Evolutionary conservation across 352 stramenopile species (phyloP), one percentile per base, ranked within the genome.

Genomic region (Phytophthora podocarpi): DNA sequence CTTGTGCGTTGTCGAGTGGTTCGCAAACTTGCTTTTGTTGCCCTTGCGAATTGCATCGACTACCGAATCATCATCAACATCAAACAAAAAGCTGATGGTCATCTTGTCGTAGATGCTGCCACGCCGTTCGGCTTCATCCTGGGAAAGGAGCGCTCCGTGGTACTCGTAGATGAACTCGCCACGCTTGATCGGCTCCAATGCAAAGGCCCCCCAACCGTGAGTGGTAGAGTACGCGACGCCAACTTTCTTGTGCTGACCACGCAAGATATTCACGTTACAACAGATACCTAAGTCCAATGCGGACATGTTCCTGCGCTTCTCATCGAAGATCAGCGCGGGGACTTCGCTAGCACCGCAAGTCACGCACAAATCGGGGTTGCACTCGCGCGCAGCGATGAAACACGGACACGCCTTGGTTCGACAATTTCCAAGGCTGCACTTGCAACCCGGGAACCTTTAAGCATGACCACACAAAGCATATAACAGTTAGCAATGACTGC

Each of bases 21-120:
- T 96, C 0, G 82, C 78, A 54, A 96, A 98, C 45, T 92, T 89
- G 47, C 87, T 93, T 75, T 98, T 98, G 80, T 98, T 98, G 20
- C 96, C 95, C 47, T 93, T 94, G 37, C 86, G 82, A 36, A 92
- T 89, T 5, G 93, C 92, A 72, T 98, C 95, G 24, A 98, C 72
- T 27, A 93, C 80, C 11, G 78, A 78, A 51, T 98, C 93, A 10
- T 89, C 83, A 55, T 93, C 95, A 20, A 95, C 62, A 59, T 98
- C 90, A 65, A 98, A 98, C 20, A 98, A 47, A 67, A 97, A 98
- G 35, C 77, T 89, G 52, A 89, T 86, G 2, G 86, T 86, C 61
- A 87, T 80, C 65, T 88, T 86, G 67, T 97, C 89, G 71, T 97
- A 95, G 40, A 97, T 89, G 26, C 55, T 82, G 24, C 90, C 90